Base-by-base conservation (phyloP, 495 filamentous ascomycete genomes). In the Annulohypoxylon stygium region DNA sequence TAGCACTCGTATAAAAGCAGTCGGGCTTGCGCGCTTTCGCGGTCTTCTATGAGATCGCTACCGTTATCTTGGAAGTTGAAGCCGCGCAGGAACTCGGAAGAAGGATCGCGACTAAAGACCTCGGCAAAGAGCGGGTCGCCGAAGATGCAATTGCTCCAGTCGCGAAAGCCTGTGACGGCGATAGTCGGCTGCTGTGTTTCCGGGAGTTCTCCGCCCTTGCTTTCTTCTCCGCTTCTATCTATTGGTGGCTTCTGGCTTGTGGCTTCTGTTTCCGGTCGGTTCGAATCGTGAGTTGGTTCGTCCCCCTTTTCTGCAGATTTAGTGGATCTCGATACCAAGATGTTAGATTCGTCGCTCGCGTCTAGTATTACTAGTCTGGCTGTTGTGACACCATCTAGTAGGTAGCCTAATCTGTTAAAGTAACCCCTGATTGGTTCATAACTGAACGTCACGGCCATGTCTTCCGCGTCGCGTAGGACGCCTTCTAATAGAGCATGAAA, bases 121-220 rank as follows among this genome's bases (percentile, higher is more conserved):
- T 80, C 81, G 3, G 82, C 82, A 48, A 91, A 76, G 16, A 88
- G 77, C 2, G 88, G 88, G 69, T 91, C 89, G 36, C 89, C 89
- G 73, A 90, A 90, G 10, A 90, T 64, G 58, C 82, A 83, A 61
- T 84, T 83, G 39, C 84, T 85, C 84, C 86, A 90, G 74, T 86
- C 81, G 36, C 73, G 71, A 9, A 85, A 70, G 12, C 83, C 83
- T 6, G 73, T 78, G 18, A 83, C 65, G 2, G 60, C 55, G 10
- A 79, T 64, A 10, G 58, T 57, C 39, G 53, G 71, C 14, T 48
- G 51, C 25, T 54, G 60, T 14, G 51, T 4, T 3, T 50, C 25
- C 4, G 41, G n/a, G 18, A 6, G 47, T 39, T 41, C 20, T 41
- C 30, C 20, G 12, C 37, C 26, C 1, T 59, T 11, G 7, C 43